These are phyloP conservation scores for Phaeosphaeriaceae sp. DNA, from an alignment of 2,329 filamentous ascomycete species.

Conservation along the genomic window DNA sequence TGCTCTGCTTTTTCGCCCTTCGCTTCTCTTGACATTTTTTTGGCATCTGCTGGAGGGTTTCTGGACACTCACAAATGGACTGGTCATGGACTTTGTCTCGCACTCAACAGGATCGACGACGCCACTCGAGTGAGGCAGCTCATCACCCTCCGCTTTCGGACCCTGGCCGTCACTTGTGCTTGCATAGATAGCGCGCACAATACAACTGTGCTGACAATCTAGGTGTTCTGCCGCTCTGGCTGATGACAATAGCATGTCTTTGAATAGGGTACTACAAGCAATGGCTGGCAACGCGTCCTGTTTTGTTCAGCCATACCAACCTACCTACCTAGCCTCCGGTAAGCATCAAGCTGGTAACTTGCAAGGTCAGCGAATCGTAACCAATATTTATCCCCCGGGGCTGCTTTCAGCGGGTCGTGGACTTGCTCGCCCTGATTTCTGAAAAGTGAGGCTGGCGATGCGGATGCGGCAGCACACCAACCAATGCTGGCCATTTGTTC, in stretches of 20 bases:
- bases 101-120: conserved; percentile 7
- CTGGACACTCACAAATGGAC: conserved; percentile 1
- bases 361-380: background rate
- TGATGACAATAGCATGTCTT: too few relatives aligned
- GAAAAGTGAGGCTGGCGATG: conserved; percentile 42
- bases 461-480: conserved; percentile 26
- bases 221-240: too few relatives aligned
- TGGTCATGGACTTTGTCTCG: conserved; percentile 3
- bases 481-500: conserved; percentile 28
- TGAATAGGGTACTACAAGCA: background rate
- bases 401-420: conserved; percentile 13
- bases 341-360: conserved; percentile 16
- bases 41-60: conserved; percentile 1
- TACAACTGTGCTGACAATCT: background rate
- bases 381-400: conserved; percentile 10
- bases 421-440: conserved; percentile 36
- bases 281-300: conserved; percentile 2
- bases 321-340: too few relatives aligned
- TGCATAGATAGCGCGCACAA: background rate
- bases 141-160: background rate
- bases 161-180: background rate
- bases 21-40: conserved; percentile 1
- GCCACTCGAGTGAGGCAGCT: conserved; percentile 1
- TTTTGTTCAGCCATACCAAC: background rate
- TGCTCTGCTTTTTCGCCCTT: conserved; percentile 23